These are phyloP conservation scores for Cenchrus americanus DNA, from an alignment of 176 grass and related monocot species.

Conservation along the genomic window DNA sequence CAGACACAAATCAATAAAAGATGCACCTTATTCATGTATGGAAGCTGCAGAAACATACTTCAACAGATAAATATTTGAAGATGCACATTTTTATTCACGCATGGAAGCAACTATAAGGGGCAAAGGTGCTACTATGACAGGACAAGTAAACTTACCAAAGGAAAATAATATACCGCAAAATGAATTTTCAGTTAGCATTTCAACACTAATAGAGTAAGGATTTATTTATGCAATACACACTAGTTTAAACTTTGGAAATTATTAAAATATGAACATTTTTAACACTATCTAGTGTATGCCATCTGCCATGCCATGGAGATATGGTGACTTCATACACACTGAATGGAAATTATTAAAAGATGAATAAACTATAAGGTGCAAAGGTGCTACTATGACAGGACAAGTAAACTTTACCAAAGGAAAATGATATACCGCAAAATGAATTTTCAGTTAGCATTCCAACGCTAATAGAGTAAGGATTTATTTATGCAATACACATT, in stretches of 20 bases:
- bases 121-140: neutral
- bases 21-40: neutral
- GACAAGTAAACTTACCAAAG: neutral
- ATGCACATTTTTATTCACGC: neutral
- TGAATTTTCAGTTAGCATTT: slow-evolving; percentile 22
- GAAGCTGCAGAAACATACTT: slow-evolving; percentile 19
- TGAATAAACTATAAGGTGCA: neutral
- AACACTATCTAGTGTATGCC: slow-evolving; percentile 14
- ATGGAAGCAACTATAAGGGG: neutral
- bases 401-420: neutral
- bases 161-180: neutral
- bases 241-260: neutral
- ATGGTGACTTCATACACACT: neutral
- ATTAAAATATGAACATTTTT: slow-evolving; percentile 11
- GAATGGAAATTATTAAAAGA: neutral
- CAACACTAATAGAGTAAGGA: neutral
- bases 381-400: neutral
- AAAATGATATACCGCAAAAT: neutral
- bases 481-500: neutral
- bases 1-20: neutral
- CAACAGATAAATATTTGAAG: neutral
- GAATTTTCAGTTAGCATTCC: slow-evolving; percentile 22
- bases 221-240: neutral
- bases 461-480: neutral
- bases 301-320: slow-evolving; percentile 19